Base-by-base conservation (phyloP, 805 yeast species). In the Teunomyces barrocoloradensis region DNA sequence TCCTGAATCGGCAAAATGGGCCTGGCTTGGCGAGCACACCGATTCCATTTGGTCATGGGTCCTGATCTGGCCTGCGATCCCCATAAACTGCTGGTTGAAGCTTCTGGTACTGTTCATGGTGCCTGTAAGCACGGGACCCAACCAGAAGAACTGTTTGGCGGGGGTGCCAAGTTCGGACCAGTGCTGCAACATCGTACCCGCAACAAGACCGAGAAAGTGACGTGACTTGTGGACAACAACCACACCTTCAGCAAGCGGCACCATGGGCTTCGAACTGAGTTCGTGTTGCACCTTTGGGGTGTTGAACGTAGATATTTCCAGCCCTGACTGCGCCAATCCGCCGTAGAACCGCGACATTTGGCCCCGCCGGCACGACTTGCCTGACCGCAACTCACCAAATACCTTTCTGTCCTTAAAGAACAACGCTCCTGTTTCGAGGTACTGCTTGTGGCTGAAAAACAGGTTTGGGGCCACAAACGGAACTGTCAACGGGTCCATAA, bases 391-490 rank as follows among this genome's bases (percentile, higher is more conserved):
- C 17, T 36, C 35, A 13, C 17, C n/a, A 17, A 23, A 32, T 9
- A 32, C 23, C 41, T 46, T 46, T n/a, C 61, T 49, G 47, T 60
- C 68, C 47, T 54, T 55, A 51, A 63, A 64, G 42, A 61, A 59
- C 38, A 53, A 50, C 2, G 67, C 50, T 11, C 57, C 57, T 11
- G 59, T 44, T 12, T 41, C 28, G 34, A 30, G 36, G 43, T 62
- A 61, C 42, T 59, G 52, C 4, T 47, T 20, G 9, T 35, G 25
- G 5, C 44, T 42, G 28, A 52, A 42, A 29, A 52, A 33, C n/a
- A 34, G 13, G 12, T 21, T 15, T 7, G 55, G 55, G 11, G 25
- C 23, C n/a, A 38, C 45, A 18, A 46, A 40, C 2, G 55, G 55
- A 2, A 50, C 48, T 12, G 42, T 29, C 10, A 15, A 6, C 5